These are phyloP conservation scores for Vigna radiata DNA, from an alignment of 306 rosid genomes.

Conservation along the genomic window DNA sequence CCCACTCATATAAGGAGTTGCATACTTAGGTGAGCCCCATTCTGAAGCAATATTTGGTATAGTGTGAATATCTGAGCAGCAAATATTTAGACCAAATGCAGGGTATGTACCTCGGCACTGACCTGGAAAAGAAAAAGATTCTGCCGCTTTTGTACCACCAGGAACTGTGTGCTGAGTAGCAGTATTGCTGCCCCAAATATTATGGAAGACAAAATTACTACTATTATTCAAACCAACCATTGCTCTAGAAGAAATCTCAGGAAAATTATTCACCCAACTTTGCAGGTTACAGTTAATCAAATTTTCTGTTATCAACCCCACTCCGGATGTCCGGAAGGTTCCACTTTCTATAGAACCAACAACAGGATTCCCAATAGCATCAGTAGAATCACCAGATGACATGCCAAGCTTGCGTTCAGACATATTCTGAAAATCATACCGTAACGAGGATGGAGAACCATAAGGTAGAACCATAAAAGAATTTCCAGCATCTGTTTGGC, in stretches of 20 bases:
- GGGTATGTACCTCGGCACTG: conserved; percentile 20
- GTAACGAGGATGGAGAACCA: conserved; percentile 35
- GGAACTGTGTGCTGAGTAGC: conserved; percentile 24
- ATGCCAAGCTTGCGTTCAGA: conserved; percentile 32
- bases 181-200: conserved; percentile 33
- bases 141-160: conserved; percentile 28
- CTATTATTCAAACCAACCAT: conserved; percentile 29
- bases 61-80: conserved; percentile 35
- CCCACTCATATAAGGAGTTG: conserved; percentile 37
- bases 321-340: conserved; percentile 15
- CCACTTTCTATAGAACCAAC: conserved; percentile 40
- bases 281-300: conserved; percentile 32
- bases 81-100: conserved; percentile 23
- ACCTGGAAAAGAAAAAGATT: conserved; percentile 35
- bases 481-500: conserved; percentile 32
- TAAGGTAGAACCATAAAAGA: conserved; percentile 39
- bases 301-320: conserved; percentile 32
- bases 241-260: conserved; percentile 34
- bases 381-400: conserved; percentile 28
- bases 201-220: conserved; percentile 32
- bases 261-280: conserved; percentile 22
- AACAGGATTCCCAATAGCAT: conserved; percentile 40
- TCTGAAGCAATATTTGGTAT: conserved; percentile 32
- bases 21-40: conserved; percentile 23
- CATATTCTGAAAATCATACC: conserved; percentile 33